Evolutionary conservation across 2,329 filamentous ascomycete species (phyloP), one percentile per base, ranked within the genome.

Genomic region (Lasiodiplodia citricola): DNA sequence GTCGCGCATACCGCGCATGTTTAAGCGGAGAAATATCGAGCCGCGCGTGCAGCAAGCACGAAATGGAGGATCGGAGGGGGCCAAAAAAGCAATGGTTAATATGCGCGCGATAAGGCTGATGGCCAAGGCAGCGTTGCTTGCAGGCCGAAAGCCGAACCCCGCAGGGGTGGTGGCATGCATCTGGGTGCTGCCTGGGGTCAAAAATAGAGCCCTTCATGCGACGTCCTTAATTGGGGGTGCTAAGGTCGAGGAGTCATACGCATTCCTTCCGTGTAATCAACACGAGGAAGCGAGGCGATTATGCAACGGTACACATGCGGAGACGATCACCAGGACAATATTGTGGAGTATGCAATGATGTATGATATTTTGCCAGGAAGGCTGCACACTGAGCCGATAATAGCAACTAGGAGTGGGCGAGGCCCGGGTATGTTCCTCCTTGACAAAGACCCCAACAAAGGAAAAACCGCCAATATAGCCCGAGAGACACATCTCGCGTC

Each of bases 361-460:
- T 38, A 31, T 63, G 25, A 44, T 52, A 21, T 64, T 60, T n/a
- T 51, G 31, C 44, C 28, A 50, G 60, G 44, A 64, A 37, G 60
- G 44, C 44, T 50, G 60, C 44, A 64, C 51, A 56, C 51, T 50
- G 52, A 58, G 55, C 64, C 54, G 64, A 57, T 44, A 41, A 50
- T 54, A 67, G 65, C 44, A 58, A 62, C 66, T 68, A 68, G 66
- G 55, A 68, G 66, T 68, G 66, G 66, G 66, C 57, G 57, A 52
- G 44, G 57, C 66, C 66, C 66, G 66, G 66, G 66, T 68, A 68
- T 68, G 66, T 60, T 68, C 57, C 66, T 68, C 55, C 66, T 68
- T 52, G 47, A 52, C 31, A 47, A 60, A 60, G 60, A 54, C 31
- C 47, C 47, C 31, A 52, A 64, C 60, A 64, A 52, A 64, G 47